Conservation (phyloP, 805 yeast genomes). For the Wickerhamiella alocasiicola region DNA sequence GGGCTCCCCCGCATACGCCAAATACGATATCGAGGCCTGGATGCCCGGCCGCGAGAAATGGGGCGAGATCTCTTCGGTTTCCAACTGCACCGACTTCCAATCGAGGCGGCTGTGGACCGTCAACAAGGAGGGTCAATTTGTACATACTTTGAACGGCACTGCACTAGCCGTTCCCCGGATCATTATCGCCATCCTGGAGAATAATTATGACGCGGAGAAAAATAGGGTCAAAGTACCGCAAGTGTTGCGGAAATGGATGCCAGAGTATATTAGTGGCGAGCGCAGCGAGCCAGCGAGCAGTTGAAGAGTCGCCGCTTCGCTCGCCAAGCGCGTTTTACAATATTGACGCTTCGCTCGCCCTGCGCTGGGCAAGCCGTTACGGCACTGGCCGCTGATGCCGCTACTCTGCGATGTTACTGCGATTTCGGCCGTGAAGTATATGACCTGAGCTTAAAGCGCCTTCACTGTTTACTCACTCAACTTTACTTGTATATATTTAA, state of each 20-base stretch:
- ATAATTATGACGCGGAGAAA: conserved; percentile 35
- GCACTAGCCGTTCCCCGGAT: conserved; percentile 92
- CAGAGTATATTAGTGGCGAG: conserved; percentile 2
- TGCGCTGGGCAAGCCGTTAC: no score
- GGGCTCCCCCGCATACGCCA: conserved; percentile 86
- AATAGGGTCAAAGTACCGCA: conserved; percentile 16
- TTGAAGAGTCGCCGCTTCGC: no score
- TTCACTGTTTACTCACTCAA: no score
- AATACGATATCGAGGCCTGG: conserved; percentile 92
- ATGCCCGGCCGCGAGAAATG: conserved; percentile 92
- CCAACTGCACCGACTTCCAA: conserved; percentile 89
- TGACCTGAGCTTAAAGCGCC: no score
- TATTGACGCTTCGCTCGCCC: no score
- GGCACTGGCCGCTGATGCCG: no score
- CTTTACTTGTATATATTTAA: no score
- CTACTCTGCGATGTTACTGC: no score
- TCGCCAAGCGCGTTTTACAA: no score
- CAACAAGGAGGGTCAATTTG: conserved; percentile 34
- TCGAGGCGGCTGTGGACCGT: conserved; percentile 63
- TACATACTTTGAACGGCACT: conserved; percentile 85
- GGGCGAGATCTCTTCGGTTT: conserved; percentile 88
- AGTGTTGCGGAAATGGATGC: conserved; percentile 14
- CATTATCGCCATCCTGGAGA: conserved; percentile 81
- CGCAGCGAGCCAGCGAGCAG: no score
- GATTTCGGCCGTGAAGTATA: no score